Evolutionary conservation across 768 basidiomycete genomes (phyloP), one percentile per base, ranked within the genome.

Genomic region (Chalciporus piperatus): DNA sequence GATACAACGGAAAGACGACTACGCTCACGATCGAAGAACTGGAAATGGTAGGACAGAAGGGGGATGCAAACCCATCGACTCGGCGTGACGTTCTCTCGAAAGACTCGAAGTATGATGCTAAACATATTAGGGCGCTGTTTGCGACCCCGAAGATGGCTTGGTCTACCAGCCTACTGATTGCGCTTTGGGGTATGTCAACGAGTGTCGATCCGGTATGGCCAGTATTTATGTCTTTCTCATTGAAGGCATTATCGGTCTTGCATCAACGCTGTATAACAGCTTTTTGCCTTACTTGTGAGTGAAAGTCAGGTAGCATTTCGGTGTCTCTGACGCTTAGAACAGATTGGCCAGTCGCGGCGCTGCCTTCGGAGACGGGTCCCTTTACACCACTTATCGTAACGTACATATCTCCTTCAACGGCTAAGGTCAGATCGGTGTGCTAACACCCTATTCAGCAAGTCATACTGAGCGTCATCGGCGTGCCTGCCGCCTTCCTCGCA

Each of bases 321-420:
- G 45, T 33, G 13, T 16, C 20, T 13, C 40, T 56, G 37, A 50
- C 20, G 10, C 3, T 28, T 22, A 41, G 13, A 46, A 37, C 33
- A 87, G 85, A 58, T 74, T 89, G 39, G 68, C 77, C 1, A 83
- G 70, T n/a, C 76, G 84, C 11, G 87, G 86, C 8, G 78, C 83
- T 1, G 73, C 72, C 28, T 88, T 88, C 48, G 86, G 87, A 13
- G 87, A 89, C 54, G 82, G 81, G 0, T 85, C 84, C 3, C 66
- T 82, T 3, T 80, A 85, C 58, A 84, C 80, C 55, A 85, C 86
- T 1, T 91, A 89, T 56, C 81, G 87, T 37, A 89, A 89, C 55
- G 83, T 83, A 59, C 8, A 75, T 48, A 6, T 22, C 16, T 37
- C 16, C 14, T 2, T 16, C 35, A 37, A 37, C 16, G 6, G 35